Conservation (phyloP, 306 rosid species). For the Corylus heterophylla region DNA sequence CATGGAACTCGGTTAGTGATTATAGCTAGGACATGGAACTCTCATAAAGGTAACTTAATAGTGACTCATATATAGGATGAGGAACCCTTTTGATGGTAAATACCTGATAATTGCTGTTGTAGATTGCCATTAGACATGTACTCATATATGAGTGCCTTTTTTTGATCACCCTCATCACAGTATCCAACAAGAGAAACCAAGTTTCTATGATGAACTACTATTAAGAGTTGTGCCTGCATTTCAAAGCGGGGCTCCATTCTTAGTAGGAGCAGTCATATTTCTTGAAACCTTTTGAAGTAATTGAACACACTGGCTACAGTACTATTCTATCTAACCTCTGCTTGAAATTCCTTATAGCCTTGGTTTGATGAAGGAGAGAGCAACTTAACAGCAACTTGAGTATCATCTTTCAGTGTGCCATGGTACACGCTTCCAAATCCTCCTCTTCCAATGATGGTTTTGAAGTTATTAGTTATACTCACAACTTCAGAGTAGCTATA, state of each 20-base stretch:
- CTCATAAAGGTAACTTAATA: not conserved
- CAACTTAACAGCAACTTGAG: conserved; percentile 35
- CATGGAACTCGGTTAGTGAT: too few relatives aligned
- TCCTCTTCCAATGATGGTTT: conserved; percentile 38
- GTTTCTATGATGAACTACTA: conserved; percentile 26
- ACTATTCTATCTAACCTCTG: conserved; percentile 12
- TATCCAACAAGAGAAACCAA: conserved; percentile 33
- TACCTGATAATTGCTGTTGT: conserved; percentile 8
- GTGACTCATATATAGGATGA: not conserved
- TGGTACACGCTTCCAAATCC: conserved; percentile 51
- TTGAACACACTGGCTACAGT: not conserved
- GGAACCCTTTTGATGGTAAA: not conserved
- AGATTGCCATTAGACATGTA: conserved; percentile 29
- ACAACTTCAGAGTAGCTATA: conserved; percentile 11
- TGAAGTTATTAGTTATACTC: conserved; percentile 25
- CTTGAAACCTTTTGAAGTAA: not conserved
- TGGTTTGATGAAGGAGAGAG: conserved; percentile 31
- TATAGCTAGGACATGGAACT: too few relatives aligned
- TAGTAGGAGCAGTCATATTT: not conserved
- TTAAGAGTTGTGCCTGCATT: conserved; percentile 10
- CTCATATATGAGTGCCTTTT: conserved; percentile 24
- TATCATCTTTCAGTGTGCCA: conserved; percentile 21
- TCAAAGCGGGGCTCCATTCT: not conserved
- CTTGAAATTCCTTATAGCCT: conserved; percentile 36
- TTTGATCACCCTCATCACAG: conserved; percentile 19